Conservation (phyloP, 1,139 yeast genomes). For the Geotrichum siamense region DNA sequence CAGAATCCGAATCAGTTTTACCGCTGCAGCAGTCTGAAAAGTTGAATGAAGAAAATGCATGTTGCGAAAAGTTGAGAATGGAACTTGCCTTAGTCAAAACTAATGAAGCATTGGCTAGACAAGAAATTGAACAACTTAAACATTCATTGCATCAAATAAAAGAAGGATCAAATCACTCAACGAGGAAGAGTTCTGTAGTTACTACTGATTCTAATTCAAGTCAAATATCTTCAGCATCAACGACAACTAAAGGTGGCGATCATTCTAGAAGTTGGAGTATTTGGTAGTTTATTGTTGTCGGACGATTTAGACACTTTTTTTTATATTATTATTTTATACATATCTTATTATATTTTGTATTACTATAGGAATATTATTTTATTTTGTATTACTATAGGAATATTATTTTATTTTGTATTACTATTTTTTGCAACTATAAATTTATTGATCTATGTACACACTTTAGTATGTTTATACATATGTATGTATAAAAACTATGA, state of each 20-base stretch:
- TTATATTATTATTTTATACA: too few species aligned
- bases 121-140: slow-evolving; percentile 30
- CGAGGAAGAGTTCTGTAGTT: slow-evolving; percentile 1
- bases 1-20: neutral
- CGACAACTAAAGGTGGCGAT: slow-evolving; percentile 1
- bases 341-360: too few species aligned
- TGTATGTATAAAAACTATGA: too few species aligned
- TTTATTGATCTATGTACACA: too few species aligned
- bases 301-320: too few species aligned
- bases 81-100: slow-evolving; percentile 31
- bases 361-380: too few species aligned
- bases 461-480: too few species aligned
- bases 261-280: slow-evolving; percentile 14
- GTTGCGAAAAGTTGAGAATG: slow-evolving; percentile 30
- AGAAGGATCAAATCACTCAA: neutral
- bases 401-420: too few species aligned
- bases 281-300: too few species aligned
- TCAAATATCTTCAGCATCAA: neutral
- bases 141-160: slow-evolving; percentile 22
- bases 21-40: neutral
- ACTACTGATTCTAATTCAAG: neutral
- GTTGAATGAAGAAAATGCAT: slow-evolving; percentile 13
- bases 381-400: too few species aligned
- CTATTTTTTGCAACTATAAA: too few species aligned
- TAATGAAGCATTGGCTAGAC: slow-evolving; percentile 31